Evolutionary conservation across 2,329 filamentous ascomycete species (phyloP), one percentile per base, ranked within the genome.

Genomic region (Ceratocystis lukuohia): DNA sequence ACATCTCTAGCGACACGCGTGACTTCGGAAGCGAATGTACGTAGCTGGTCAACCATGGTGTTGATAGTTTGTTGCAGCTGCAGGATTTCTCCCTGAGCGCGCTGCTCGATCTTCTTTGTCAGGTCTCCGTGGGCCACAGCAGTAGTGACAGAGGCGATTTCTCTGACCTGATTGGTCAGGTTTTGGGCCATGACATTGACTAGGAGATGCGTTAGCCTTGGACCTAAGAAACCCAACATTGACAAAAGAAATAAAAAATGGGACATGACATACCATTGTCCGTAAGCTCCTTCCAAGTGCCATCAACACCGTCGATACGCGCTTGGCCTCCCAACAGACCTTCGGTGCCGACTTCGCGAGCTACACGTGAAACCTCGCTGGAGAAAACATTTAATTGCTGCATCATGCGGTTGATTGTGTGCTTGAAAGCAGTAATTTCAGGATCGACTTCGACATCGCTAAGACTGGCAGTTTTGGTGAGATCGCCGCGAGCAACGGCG

Each of bases 321-420:
- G 93, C 93, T 75, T 97, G 93, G 56, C 93, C 93, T 72, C 93
- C 93, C 53, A 97, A 85, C 69, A 94, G 88, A 73, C 93, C 93
- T 76, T 97, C 92, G 12, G 93, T 97, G 71, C 93, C 93, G 79
- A 97, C 93, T 76, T 97, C 93, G 75, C 91, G 89, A 65, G 93
- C 93, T 71, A 97, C 87, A 71, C 91, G 88, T 44, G 93, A 96
- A 72, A 97, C 93, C 78, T 97, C 92, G 76, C 90, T 95, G 70
- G 93, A 93, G 76, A 97, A 97, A 68, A 95, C 89, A 74, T 96
- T 92, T 68, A 97, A 82, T 76, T 96, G 93, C 74, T 97, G 93
- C 85, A 97, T 96, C 93, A 97, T 97, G 71, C 89, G 95, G 75
- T 97, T 97, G 79, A 97, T 97, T 69, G 93, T 96, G 72, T 91